These are phyloP conservation scores for Cicer judaicum DNA, from an alignment of 306 rosid species.

Conservation along the genomic window DNA sequence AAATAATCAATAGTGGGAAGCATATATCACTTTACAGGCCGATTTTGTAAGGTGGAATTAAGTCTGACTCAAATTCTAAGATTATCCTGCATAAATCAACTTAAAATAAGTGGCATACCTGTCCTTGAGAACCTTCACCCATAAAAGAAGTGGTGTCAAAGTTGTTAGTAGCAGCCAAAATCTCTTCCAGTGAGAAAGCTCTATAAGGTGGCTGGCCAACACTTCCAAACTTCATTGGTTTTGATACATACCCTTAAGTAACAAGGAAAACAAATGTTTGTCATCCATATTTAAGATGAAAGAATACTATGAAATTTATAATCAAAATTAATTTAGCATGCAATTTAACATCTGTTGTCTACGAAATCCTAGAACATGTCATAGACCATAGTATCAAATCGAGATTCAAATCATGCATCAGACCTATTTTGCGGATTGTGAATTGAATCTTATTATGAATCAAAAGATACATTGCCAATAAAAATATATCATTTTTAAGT, in stretches of 20 bases:
- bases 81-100: slow-evolving; percentile 17
- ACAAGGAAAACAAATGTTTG: slow-evolving; percentile 22
- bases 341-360: slow-evolving; percentile 27
- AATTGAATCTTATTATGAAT: no score
- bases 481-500: no score
- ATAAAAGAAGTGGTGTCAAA: slow-evolving; percentile 71
- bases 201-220: slow-evolving; percentile 80
- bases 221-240: slow-evolving; percentile 66
- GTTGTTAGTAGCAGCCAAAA: slow-evolving; percentile 77
- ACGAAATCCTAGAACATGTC: background rate
- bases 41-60: no score
- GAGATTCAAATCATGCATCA: no score
- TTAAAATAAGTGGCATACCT: slow-evolving; percentile 55
- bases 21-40: no score
- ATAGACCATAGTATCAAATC: no score
- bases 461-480: no score
- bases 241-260: slow-evolving; percentile 71
- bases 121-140: slow-evolving; percentile 82
- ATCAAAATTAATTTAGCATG: slow-evolving; percentile 6
- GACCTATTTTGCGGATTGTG: no score
- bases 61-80: background rate
- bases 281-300: slow-evolving; percentile 25
- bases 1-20: no score
- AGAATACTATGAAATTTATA: slow-evolving; percentile 29
- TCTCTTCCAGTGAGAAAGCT: slow-evolving; percentile 81